A percentile compares a stretch with the other conserved stretches of the same genome.
These are phyloP conservation scores for Macrophomina tecta DNA, from an alignment of 2,329 filamentous ascomycete genomes.

Conservation along the genomic window DNA sequence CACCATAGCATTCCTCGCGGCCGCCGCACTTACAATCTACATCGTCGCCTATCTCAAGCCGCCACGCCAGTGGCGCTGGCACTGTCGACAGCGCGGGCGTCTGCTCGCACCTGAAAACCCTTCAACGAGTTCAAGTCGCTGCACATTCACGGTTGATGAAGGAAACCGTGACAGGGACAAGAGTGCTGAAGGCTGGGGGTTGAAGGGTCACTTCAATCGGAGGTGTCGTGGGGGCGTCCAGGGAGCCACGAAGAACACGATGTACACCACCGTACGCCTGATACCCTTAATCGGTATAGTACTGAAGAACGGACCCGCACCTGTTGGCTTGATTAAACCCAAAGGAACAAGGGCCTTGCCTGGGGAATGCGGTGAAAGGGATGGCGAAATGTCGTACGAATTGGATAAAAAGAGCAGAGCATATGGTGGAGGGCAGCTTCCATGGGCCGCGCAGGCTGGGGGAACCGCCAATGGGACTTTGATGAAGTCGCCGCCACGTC, in stretches of 20 bases:
- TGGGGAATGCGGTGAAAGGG: background rate
- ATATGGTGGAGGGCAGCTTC: background rate
- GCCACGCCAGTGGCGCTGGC: constrained; percentile 2
- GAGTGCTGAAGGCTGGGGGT: background rate
- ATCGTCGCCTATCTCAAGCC: constrained; percentile 9
- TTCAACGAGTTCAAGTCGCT: background rate
- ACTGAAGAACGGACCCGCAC: background rate
- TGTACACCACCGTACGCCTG: no score
- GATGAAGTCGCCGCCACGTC: background rate
- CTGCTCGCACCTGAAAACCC: background rate
- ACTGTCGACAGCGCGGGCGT: background rate
- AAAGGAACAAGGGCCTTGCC: background rate
- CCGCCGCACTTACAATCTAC: constrained; percentile 5
- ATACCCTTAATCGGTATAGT: no score
- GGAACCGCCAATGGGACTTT: background rate
- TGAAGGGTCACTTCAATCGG: background rate
- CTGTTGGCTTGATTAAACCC: background rate
- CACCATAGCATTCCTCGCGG: constrained; percentile 4
- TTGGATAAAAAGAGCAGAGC: background rate
- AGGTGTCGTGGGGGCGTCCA: background rate
- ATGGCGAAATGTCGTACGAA: background rate
- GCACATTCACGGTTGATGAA: background rate
- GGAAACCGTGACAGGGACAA: background rate
- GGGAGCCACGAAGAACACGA: background rate
- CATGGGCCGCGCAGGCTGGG: background rate